Evolutionary conservation across 108 stramenopile genomes (phyloP).

Genomic region (Nannochloropsis salina): DNA sequence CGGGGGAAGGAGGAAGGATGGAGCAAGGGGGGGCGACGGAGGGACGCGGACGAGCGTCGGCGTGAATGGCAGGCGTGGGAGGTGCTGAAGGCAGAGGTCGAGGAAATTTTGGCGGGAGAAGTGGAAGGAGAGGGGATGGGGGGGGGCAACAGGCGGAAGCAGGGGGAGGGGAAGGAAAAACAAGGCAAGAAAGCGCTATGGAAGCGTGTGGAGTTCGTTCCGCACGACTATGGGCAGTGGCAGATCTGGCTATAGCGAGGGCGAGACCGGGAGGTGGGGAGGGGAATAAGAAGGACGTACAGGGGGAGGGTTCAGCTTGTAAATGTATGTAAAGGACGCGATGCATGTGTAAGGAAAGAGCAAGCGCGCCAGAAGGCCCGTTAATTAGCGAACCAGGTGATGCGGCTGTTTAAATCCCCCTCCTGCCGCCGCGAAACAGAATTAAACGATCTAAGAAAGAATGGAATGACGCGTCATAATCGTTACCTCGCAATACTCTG

Average conservation of each 20-base stretch:
- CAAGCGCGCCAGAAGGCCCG: no score
- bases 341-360: no score
- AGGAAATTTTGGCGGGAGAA: not conserved
- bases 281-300: not conserved
- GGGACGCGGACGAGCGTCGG: not conserved
- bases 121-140: not conserved
- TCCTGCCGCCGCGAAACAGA: no score
- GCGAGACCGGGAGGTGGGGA: not conserved
- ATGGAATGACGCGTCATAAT: no score
- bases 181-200: not conserved
- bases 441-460: no score
- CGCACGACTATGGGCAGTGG: not conserved
- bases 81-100: not conserved
- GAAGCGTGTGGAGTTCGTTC: not conserved
- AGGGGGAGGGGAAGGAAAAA: not conserved
- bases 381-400: no score
- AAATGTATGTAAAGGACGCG: no score
- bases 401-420: no score
- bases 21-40: not conserved
- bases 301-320: no score
- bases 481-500: no score
- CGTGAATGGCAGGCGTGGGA: not conserved
- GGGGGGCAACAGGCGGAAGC: no score
- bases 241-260: not conserved
- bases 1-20: not conserved